Evolutionary conservation across 2,329 filamentous ascomycete genomes (phyloP).

Genomic region (Fusarium verticillioides): DNA sequence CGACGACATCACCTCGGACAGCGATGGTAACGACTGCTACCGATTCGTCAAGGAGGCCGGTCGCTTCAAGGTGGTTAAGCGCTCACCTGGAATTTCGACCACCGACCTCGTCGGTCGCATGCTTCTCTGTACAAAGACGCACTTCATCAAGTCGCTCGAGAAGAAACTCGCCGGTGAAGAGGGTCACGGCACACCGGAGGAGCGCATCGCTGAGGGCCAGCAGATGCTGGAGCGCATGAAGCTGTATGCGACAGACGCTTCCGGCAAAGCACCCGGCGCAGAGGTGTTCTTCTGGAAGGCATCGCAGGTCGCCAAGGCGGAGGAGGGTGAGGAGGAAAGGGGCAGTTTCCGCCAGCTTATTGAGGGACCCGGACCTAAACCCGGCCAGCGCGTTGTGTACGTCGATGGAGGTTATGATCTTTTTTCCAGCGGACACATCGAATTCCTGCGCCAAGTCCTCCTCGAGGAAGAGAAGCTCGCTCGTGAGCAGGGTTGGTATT

Average conservation of each 20-base stretch:
- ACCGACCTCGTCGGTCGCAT: constrained; percentile 98
- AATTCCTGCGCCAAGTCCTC: constrained; percentile 85
- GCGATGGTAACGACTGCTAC: constrained; percentile 94
- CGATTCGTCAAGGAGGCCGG: constrained; percentile 95
- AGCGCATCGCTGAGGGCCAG: constrained; percentile 71
- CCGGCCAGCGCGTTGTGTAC: constrained; percentile 88
- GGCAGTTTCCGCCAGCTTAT: constrained; percentile 77
- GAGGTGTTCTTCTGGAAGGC: constrained; percentile 87
- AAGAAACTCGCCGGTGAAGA: constrained; percentile 76
- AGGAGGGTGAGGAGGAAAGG: constrained; percentile 64
- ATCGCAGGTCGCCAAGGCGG: constrained; percentile 59
- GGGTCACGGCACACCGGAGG: constrained; percentile 74
- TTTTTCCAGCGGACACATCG: constrained; percentile 96
- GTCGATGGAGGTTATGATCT: constrained; percentile 97
- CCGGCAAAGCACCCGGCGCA: constrained; percentile 79
- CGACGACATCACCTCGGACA: constrained; percentile 96
- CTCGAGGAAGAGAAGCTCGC: constrained; percentile 78
- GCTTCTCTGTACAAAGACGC: constrained; percentile 92
- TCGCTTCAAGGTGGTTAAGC: constrained; percentile 95
- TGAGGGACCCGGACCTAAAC: constrained; percentile 74
- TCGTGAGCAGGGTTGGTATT: constrained; percentile 77
- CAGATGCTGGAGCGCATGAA: constrained; percentile 82
- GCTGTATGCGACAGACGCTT: constrained; percentile 89
- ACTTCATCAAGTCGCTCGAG: constrained; percentile 88
- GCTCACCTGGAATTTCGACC: constrained; percentile 95